Evolutionary conservation across 306 rosid species (phyloP).

Genomic region (Arachis stenosperma): DNA sequence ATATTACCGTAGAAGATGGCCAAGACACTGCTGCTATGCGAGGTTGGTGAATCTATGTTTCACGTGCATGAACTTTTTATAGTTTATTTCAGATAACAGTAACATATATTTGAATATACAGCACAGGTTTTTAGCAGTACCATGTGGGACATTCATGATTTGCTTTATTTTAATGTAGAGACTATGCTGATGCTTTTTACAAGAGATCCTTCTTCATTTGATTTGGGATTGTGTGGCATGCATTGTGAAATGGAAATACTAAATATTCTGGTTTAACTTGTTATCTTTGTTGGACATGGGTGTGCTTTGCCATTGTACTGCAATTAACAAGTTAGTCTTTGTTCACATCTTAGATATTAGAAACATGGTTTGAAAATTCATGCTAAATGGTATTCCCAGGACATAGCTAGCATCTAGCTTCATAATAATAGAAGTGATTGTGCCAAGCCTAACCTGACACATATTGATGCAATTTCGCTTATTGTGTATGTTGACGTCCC

Average conservation of each 20-base stretch:
- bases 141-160: slow-evolving; percentile 16
- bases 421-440: slow-evolving; percentile 26
- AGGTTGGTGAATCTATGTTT: slow-evolving; percentile 54
- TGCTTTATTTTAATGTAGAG: slow-evolving; percentile 24
- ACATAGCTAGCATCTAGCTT: slow-evolving; percentile 8
- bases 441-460: background rate
- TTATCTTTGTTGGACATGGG: slow-evolving; percentile 6
- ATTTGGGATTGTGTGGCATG: slow-evolving; percentile 22
- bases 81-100: background rate
- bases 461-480: slow-evolving; percentile 4
- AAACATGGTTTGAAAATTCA: slow-evolving; percentile 26
- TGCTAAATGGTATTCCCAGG: slow-evolving; percentile 22
- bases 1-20: slow-evolving; percentile 48
- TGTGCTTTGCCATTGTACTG: slow-evolving; percentile 28
- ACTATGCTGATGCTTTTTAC: slow-evolving; percentile 27
- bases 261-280: slow-evolving; percentile 9
- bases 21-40: slow-evolving; percentile 49
- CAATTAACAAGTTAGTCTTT: slow-evolving; percentile 14
- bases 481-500: background rate
- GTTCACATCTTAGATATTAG: slow-evolving; percentile 23
- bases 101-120: slow-evolving; percentile 17
- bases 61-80: background rate
- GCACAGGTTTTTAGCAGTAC: background rate
- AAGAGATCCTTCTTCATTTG: slow-evolving; percentile 21
- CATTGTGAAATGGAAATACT: background rate